A percentile compares a stretch with the other conserved stretches of the same genome.
Evolutionary conservation across 306 rosid genomes (phyloP).

Genomic region (Acacia confusa): DNA sequence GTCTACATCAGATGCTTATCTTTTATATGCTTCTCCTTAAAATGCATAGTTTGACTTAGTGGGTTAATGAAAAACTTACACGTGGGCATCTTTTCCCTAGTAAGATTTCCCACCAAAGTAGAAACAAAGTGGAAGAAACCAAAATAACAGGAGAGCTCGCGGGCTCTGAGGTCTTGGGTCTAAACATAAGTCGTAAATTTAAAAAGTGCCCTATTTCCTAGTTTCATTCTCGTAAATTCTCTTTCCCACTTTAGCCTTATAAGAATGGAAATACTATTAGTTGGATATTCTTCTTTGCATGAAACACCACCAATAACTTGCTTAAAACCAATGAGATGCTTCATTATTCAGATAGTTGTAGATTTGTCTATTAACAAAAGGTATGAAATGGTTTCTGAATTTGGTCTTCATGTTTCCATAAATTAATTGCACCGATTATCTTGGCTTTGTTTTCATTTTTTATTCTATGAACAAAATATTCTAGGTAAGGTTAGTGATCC

Average conservation of each 20-base stretch:
- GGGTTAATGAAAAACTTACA: too few species aligned
- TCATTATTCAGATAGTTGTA: not conserved
- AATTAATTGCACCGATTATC: not conserved
- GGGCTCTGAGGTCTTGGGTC: not conserved
- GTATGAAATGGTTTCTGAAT: conserved; percentile 7
- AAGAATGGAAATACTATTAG: conserved; percentile 30
- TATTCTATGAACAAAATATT: not conserved
- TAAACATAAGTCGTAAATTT: not conserved
- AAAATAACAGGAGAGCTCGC: not conserved
- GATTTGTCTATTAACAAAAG: not conserved
- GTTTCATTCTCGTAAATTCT: not conserved
- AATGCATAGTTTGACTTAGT: too few species aligned
- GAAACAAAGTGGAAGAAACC: too few species aligned
- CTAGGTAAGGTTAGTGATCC: not conserved
- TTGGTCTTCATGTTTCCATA: not conserved
- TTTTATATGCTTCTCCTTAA: too few species aligned
- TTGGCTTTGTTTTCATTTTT: not conserved
- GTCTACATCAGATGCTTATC: too few species aligned
- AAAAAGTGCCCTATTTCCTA: conserved; percentile 31
- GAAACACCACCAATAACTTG: conserved; percentile 7
- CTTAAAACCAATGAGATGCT: not conserved
- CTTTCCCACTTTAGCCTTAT: not conserved
- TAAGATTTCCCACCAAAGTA: too few species aligned
- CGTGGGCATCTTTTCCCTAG: too few species aligned
- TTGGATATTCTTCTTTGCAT: conserved; percentile 26